These are phyloP conservation scores for Picochlorum sp. DNA, from an alignment of 139 green algal species.

Conservation along the genomic window DNA sequence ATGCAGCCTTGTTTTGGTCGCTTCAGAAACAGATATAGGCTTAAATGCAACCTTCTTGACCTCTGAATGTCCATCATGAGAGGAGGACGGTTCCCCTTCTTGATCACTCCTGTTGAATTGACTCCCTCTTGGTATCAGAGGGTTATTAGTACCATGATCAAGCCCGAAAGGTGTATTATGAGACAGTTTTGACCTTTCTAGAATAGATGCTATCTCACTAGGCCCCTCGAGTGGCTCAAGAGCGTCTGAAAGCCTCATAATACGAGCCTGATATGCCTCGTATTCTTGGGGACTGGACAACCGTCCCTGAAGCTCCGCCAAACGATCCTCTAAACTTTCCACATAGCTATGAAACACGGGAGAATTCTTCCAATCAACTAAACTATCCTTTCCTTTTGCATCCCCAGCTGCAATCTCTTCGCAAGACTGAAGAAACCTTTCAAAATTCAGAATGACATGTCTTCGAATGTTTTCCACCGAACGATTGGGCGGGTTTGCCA, in stretches of 20 bases:
- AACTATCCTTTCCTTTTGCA: constrained; percentile 16
- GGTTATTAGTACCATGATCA: no score
- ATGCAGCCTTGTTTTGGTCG: not conserved
- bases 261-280: no score
- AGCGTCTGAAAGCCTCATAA: no score
- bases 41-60: not conserved
- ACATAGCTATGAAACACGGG: constrained; percentile 43
- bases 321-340: not conserved
- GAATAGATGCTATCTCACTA: no score
- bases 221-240: no score
- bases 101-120: not conserved
- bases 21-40: not conserved
- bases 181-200: no score
- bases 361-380: constrained; percentile 26
- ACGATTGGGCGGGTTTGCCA: no score
- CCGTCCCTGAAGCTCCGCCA: no score
- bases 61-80: not conserved
- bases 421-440: constrained; percentile 14
- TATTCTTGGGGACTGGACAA: no score
- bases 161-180: no score
- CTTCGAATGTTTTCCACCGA: no score
- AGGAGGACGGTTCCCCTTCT: not conserved
- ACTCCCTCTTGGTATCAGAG: no score
- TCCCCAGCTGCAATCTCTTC: constrained; percentile 33
- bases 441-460: constrained; percentile 3